A percentile compares a stretch with the other conserved stretches of the same genome.
These are phyloP conservation scores for Aureobasidium namibiae DNA, from an alignment of 2,329 filamentous ascomycete genomes.

Conservation along the genomic window DNA sequence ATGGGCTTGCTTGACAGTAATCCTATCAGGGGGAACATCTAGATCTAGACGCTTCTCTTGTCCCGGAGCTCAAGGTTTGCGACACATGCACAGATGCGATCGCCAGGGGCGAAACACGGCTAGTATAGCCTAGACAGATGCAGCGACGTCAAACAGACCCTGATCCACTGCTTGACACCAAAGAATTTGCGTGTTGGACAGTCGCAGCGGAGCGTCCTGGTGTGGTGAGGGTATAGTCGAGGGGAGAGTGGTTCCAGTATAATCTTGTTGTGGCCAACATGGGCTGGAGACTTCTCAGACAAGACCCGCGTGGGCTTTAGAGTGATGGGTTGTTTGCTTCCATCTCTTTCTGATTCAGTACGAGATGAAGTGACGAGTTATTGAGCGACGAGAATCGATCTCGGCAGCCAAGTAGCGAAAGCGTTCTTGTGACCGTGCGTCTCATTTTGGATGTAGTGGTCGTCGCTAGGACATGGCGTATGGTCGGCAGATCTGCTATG, in stretches of 20 bases:
- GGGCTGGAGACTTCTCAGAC: background rate
- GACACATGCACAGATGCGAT: background rate
- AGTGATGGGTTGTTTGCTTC: background rate
- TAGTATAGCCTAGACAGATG: background rate
- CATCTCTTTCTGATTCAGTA: background rate
- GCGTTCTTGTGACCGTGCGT: constrained; percentile 2
- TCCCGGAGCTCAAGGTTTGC: background rate
- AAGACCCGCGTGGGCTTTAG: background rate
- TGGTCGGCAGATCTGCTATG: background rate
- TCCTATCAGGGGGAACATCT: background rate
- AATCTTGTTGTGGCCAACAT: background rate
- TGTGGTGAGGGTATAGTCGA: background rate
- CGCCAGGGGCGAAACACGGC: background rate
- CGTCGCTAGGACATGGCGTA: background rate
- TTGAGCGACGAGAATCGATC: background rate
- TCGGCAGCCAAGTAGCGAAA: background rate
- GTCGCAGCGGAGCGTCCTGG: background rate
- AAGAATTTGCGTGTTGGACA: background rate
- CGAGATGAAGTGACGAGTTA: background rate
- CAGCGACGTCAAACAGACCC: background rate
- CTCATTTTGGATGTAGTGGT: background rate
- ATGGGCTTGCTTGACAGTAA: background rate
- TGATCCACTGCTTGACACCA: background rate
- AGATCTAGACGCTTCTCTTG: background rate
- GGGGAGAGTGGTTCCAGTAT: background rate